phyloP scores from a whole-genome alignment of 805 yeast species.

The Wickerhamiella lipophila region DNA sequence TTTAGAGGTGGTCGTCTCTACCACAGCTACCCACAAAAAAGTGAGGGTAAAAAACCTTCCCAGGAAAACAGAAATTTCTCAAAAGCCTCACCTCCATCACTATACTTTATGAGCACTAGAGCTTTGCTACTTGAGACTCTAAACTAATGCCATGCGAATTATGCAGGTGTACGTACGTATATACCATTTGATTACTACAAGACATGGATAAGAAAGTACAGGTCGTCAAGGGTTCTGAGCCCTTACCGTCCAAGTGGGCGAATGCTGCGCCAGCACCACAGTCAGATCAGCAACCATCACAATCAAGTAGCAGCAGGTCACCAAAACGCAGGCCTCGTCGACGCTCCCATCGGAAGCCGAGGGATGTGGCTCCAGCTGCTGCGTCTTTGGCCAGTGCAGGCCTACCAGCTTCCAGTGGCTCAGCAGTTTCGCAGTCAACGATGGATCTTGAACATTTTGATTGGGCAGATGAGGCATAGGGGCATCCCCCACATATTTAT shows the following conservation, averaged over 20 bases:
- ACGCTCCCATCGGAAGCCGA: background rate
- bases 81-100: no score
- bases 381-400: background rate
- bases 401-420: background rate
- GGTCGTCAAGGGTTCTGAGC: background rate
- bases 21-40: no score
- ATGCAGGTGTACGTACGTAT: no score
- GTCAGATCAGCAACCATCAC: background rate
- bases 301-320: background rate
- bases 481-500: no score
- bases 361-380: background rate
- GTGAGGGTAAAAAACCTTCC: no score
- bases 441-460: background rate
- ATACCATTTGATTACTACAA: background rate
- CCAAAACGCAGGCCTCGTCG: background rate
- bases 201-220: constrained; percentile 1
- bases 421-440: background rate
- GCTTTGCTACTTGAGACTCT: no score
- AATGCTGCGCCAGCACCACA: background rate
- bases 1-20: no score
- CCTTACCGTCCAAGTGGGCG: constrained; percentile 4
- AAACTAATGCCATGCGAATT: no score
- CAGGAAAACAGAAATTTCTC: no score
- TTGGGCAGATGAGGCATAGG: constrained; percentile 10
- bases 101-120: no score